Evolutionary conservation across 805 yeast genomes (phyloP).

Genomic region (Candida odintsovae): DNA sequence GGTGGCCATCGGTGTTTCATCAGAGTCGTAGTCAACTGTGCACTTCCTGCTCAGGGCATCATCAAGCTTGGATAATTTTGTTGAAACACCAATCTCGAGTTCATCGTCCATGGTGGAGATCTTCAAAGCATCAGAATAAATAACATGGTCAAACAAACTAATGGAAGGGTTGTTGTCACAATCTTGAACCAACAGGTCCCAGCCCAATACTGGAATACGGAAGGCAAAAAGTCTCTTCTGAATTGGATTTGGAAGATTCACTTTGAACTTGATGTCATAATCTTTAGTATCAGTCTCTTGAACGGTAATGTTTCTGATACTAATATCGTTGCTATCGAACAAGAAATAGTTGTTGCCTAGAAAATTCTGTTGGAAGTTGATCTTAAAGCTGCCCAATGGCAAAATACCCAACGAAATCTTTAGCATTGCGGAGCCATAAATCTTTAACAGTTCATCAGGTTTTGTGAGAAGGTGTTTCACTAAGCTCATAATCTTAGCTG

Average conservation of each 20-base stretch:
- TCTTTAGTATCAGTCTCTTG: slow-evolving; percentile 10
- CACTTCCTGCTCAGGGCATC: slow-evolving; percentile 6
- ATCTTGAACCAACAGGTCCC: slow-evolving; percentile 33
- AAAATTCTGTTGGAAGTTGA: slow-evolving; percentile 28
- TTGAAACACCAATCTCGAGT: slow-evolving; percentile 8
- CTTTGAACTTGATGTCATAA: slow-evolving; percentile 20
- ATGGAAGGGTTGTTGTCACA: slow-evolving; percentile 28
- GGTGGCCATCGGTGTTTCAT: slow-evolving; percentile 12
- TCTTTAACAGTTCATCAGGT: slow-evolving; percentile 26
- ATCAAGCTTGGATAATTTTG: slow-evolving; percentile 6
- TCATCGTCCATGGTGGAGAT: slow-evolving; percentile 12
- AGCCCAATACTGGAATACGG: slow-evolving; percentile 29
- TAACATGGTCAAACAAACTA: slow-evolving; percentile 19
- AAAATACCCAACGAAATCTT: slow-evolving; percentile 28
- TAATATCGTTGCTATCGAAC: slow-evolving; percentile 16
- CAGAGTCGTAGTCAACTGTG: slow-evolving; percentile 2
- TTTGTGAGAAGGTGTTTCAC: slow-evolving; percentile 26
- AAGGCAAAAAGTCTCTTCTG: slow-evolving; percentile 15
- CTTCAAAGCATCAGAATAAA: slow-evolving; percentile 8
- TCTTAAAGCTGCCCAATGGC: slow-evolving; percentile 26
- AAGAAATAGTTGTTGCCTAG: slow-evolving; percentile 19
- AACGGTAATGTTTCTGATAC: slow-evolving; percentile 22
- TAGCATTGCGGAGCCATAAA: slow-evolving; percentile 30
- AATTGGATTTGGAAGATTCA: slow-evolving; percentile 20
- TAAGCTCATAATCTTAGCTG: slow-evolving; percentile 27